Percentiles rank a stretch among this genome's conserved stretches.
Evolutionary conservation across 768 basidiomycete species (phyloP).

Genomic region (Calocybe cyanea): DNA sequence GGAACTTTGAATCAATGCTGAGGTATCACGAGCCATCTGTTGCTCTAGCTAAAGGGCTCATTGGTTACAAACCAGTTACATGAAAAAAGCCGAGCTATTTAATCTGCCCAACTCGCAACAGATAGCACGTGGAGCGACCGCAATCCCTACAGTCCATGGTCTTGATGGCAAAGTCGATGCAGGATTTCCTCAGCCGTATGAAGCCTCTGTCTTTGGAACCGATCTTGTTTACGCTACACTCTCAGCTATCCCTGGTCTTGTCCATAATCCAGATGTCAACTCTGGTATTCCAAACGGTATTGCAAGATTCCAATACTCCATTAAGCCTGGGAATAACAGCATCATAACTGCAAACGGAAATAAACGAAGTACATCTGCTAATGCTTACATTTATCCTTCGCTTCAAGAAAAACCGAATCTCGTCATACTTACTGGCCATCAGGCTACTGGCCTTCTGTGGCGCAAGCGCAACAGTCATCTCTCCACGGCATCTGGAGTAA

Average conservation of each 20-base stretch:
- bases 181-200: constrained; percentile 17
- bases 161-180: constrained; percentile 11
- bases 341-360: constrained; percentile 10
- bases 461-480: neutral
- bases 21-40: neutral
- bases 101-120: constrained; percentile 13
- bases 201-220: constrained; percentile 4
- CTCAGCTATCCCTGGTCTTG: constrained; percentile 7
- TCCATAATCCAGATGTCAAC: constrained; percentile 10
- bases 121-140: constrained; percentile 7
- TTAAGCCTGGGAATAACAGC: constrained; percentile 13
- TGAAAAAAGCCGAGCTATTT: constrained; percentile 12
- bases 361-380: constrained; percentile 13
- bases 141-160: constrained; percentile 8
- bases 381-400: constrained; percentile 14
- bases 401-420: constrained; percentile 10
- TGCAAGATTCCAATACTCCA: constrained; percentile 14
- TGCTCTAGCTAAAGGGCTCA: neutral
- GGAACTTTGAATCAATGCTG: constrained; percentile 15
- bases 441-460: constrained; percentile 12
- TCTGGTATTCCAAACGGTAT: constrained; percentile 13
- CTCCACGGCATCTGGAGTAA: constrained; percentile 11
- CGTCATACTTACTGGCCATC: constrained; percentile 11
- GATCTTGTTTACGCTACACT: neutral
- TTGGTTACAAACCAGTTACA: constrained; percentile 2